These are phyloP conservation scores for Oryza punctata DNA, from an alignment of 176 grass and related monocot species.

Conservation along the genomic window DNA sequence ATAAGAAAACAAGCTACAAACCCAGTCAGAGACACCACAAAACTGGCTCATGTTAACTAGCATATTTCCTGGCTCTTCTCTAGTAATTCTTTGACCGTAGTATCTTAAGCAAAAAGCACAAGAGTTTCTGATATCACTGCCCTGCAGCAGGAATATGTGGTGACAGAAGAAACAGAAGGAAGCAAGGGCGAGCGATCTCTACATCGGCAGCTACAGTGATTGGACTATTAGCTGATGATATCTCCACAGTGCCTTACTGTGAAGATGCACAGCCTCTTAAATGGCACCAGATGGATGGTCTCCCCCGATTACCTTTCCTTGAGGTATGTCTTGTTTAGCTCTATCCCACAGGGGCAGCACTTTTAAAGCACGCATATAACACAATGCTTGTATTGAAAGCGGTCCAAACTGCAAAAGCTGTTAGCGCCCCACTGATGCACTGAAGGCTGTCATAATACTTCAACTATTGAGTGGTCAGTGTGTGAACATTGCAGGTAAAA, in stretches of 20 bases:
- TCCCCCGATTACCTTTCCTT: constrained; percentile 26
- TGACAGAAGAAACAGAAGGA: constrained; percentile 1
- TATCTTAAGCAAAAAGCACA: constrained; percentile 6
- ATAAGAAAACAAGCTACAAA: not conserved
- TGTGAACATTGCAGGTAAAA: constrained; percentile 7
- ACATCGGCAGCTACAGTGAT: constrained; percentile 6
- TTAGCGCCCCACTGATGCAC: constrained; percentile 16
- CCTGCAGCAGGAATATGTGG: not conserved
- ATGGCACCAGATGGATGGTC: constrained; percentile 14
- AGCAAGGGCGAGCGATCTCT: constrained; percentile 5
- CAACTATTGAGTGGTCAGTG: not conserved
- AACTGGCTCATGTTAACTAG: not conserved
- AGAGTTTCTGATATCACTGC: constrained; percentile 2
- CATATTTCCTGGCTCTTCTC: not conserved
- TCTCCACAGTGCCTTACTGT: not conserved
- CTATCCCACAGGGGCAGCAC: not conserved
- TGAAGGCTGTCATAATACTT: not conserved
- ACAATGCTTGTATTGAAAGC: not conserved
- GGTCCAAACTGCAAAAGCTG: constrained; percentile 26
- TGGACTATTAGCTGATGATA: not conserved
- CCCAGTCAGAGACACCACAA: not conserved
- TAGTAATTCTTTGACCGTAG: not conserved
- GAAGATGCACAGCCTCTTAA: constrained; percentile 4
- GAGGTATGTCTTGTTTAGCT: constrained; percentile 28
- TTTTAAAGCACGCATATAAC: constrained; percentile 26